Base-by-base conservation (phyloP, 169 alveolate species). In the Eimeria sp. region DNA sequence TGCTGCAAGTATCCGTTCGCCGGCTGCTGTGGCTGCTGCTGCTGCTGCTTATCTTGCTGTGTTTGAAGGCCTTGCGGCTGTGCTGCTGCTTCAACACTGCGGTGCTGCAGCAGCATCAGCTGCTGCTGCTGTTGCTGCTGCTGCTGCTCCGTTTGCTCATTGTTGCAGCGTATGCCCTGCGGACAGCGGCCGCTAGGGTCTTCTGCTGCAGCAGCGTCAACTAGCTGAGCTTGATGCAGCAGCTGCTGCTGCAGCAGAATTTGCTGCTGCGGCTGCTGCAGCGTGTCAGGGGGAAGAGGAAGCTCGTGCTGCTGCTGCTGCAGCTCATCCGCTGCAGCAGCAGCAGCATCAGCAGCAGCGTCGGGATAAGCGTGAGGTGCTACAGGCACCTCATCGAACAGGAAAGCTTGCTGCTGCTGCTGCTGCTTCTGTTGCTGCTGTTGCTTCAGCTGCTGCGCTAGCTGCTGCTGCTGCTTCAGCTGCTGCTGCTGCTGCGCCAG, bases 111-210 rank as follows among this genome's bases (percentile, higher is more conserved):
- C 40, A n/a, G 78, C 78, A n/a, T 3, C 40, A n/a, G 78, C 78
- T 13, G 78, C 78, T 67, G 78, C 78, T 67, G 78, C 78, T 67
- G 78, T 25, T 67, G 78, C 4, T 67, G 78, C 78, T 67, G 78
- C 78, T 67, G 78, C 78, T 67, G 78, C 25, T 67, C 78, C 25
- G 78, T 67, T 67, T 67, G 30, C 40, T 25, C 78, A 18, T 13
- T 67, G 78, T 25, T 18, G 78, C 78, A 30, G 11, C 78, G 78
- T 25, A 25, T 13, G 30, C 78, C 20, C 25, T 1, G 78, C 25
- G 78, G 14, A 25, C 78, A 67, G 45, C 78, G 78, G 14, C 11
- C 30, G 27, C 45, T 30, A 18, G 78, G 78, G 40, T 25, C 45
- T 4, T 67, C 78, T 30, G 78, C 78, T 67, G 78, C 78, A 3